These are phyloP conservation scores for Sherardia arvensis DNA, from an alignment of 257 asterid genomes.

Conservation along the genomic window DNA sequence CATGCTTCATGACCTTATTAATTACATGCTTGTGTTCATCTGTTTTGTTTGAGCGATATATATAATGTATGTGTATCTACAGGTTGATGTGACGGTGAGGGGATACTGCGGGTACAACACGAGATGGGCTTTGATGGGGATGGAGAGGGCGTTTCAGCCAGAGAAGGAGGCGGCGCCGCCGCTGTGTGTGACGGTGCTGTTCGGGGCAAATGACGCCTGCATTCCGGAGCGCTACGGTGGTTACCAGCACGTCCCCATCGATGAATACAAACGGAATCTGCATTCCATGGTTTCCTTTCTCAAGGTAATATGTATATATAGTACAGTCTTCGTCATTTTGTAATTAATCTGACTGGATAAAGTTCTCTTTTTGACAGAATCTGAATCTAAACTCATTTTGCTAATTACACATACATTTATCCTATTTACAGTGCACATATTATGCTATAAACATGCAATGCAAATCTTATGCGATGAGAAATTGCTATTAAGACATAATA, in stretches of 20 bases:
- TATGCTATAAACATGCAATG: no score
- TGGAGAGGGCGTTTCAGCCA: slow-evolving; percentile 45
- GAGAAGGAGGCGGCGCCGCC: slow-evolving; percentile 27
- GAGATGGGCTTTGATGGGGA: slow-evolving; percentile 60
- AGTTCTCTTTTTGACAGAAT: no score
- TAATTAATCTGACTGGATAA: no score
- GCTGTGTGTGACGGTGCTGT: slow-evolving; percentile 69
- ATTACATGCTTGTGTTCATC: not conserved
- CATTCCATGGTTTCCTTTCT: slow-evolving; percentile 51
- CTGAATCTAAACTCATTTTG: no score
- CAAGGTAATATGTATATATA: slow-evolving; percentile 41
- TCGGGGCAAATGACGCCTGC: slow-evolving; percentile 88
- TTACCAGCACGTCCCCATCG: slow-evolving; percentile 74
- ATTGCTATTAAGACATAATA: no score
- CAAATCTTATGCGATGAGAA: no score
- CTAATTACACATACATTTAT: no score
- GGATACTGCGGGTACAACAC: slow-evolving; percentile 93
- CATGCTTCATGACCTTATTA: no score
- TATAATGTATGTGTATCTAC: no score
- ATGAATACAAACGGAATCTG: slow-evolving; percentile 63
- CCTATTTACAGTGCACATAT: no score
- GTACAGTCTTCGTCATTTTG: no score
- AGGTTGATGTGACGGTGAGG: slow-evolving; percentile 84
- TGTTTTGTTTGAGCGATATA: not conserved
- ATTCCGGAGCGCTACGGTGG: slow-evolving; percentile 47